These are phyloP conservation scores for Tuber borchii DNA, from an alignment of 495 filamentous ascomycete genomes.

Conservation along the genomic window DNA sequence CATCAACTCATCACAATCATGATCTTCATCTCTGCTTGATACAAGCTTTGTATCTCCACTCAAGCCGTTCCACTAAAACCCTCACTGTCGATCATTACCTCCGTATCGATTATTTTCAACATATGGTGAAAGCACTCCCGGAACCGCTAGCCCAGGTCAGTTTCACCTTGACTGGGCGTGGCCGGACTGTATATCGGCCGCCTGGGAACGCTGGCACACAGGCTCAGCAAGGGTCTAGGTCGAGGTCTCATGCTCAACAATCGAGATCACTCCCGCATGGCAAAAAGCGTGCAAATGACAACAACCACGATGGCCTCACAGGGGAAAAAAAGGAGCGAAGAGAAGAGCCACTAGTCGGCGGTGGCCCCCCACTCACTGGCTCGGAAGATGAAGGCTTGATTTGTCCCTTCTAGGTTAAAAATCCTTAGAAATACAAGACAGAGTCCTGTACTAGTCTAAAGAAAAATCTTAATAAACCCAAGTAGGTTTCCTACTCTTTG, in stretches of 20 bases:
- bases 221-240: not conserved
- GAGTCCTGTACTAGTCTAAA: not conserved
- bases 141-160: too few species aligned
- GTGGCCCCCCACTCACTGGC: not conserved
- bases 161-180: too few species aligned
- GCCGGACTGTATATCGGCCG: too few species aligned
- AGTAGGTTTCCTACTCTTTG: slow-evolving; percentile 9
- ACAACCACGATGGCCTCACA: not conserved
- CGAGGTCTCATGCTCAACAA: not conserved
- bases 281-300: slow-evolving; percentile 5
- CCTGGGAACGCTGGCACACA: not conserved
- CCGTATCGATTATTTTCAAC: too few species aligned
- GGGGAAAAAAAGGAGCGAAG: slow-evolving; percentile 3
- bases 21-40: too few species aligned
- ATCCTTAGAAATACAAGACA: rapidly evolving
- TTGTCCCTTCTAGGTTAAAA: not conserved
- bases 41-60: too few species aligned
- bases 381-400: not conserved
- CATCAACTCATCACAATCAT: too few species aligned
- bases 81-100: too few species aligned
- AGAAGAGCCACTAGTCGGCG: not conserved
- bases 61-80: too few species aligned
- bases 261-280: too few species aligned
- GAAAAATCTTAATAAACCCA: slow-evolving; percentile 16
- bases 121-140: too few species aligned